A percentile compares a stretch with the other conserved stretches of the same genome.
Evolutionary conservation across 2,329 filamentous ascomycete genomes (phyloP).

Genomic region (Colletotrichum graminicola): DNA sequence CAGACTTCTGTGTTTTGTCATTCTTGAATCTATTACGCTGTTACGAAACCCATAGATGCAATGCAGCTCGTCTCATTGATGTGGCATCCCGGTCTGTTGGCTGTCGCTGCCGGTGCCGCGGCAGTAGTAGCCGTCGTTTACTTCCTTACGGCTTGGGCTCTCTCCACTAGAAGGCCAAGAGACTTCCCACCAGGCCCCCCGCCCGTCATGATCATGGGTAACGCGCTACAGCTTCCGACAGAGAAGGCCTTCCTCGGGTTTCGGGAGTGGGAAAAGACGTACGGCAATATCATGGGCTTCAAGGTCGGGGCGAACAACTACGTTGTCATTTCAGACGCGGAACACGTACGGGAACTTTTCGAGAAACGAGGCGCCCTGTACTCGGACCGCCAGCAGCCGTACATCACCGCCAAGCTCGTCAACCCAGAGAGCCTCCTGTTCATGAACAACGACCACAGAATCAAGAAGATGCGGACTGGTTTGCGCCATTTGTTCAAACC

Average conservation of each 20-base stretch:
- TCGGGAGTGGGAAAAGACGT: slow-evolving; percentile 50
- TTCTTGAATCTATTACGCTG: neutral
- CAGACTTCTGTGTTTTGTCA: neutral
- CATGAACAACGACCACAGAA: slow-evolving; percentile 25
- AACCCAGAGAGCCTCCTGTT: slow-evolving; percentile 40
- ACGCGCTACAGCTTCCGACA: slow-evolving; percentile 46
- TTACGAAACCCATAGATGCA: neutral
- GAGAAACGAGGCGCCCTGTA: slow-evolving; percentile 54
- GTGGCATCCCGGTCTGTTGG: neutral
- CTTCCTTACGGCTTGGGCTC: slow-evolving; percentile 4
- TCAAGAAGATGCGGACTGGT: slow-evolving; percentile 31
- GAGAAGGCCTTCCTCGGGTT: slow-evolving; percentile 46
- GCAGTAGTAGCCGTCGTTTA: neutral
- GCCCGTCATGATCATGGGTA: slow-evolving; percentile 45
- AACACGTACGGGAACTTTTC: slow-evolving; percentile 52
- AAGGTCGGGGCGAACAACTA: slow-evolving; percentile 49
- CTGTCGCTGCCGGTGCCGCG: neutral
- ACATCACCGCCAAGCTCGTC: slow-evolving; percentile 46
- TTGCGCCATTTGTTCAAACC: slow-evolving; percentile 45
- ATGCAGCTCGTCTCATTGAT: slow-evolving; percentile 7
- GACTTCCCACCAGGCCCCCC: slow-evolving; percentile 46
- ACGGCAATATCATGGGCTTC: slow-evolving; percentile 52
- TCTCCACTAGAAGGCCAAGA: slow-evolving; percentile 20
- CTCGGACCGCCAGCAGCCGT: slow-evolving; percentile 52
- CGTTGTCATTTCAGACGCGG: slow-evolving; percentile 51